A percentile compares a stretch with the other conserved stretches of the same genome.
Conservation (phyloP, 139 green algal species). For the Pseudopediastrum boryanum region DNA sequence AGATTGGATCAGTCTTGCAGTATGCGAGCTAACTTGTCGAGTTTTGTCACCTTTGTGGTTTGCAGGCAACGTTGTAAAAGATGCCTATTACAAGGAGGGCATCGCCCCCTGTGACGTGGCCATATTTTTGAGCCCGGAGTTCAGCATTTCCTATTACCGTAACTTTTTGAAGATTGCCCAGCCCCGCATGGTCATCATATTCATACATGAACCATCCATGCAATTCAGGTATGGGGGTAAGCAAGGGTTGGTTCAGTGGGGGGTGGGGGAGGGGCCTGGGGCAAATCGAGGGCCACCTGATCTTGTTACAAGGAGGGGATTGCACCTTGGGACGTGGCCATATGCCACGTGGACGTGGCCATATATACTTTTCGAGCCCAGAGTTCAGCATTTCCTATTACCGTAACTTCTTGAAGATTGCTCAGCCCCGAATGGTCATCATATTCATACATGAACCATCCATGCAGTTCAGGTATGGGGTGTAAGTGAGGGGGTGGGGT, state of each 20-base stretch:
- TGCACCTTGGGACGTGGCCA: not conserved
- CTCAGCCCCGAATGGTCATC: slow-evolving; percentile 20
- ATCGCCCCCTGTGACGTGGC: slow-evolving; percentile 31
- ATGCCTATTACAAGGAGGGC: slow-evolving; percentile 31
- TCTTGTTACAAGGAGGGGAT: not conserved
- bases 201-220: slow-evolving; percentile 41
- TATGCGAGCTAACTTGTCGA: too few relatives aligned
- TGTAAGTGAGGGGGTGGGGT: not conserved
- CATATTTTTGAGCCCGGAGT: slow-evolving; percentile 34
- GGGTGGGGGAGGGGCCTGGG: too few relatives aligned
- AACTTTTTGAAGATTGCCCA: slow-evolving; percentile 13
- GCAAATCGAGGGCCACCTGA: too few relatives aligned
- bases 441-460: slow-evolving; percentile 38
- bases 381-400: not conserved
- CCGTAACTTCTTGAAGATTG: slow-evolving; percentile 17
- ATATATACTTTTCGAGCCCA: not conserved
- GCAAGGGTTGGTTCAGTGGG: too few relatives aligned
- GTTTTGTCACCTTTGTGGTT: too few relatives aligned
- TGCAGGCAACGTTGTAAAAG: not conserved
- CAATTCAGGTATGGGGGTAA: slow-evolving; percentile 8
- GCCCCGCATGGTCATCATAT: slow-evolving; percentile 29
- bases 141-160: slow-evolving; percentile 36
- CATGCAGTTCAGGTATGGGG: slow-evolving; percentile 27
- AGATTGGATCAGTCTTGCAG: too few relatives aligned
- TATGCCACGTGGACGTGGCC: too few relatives aligned